Evolutionary conservation across 2,329 filamentous ascomycete species (phyloP), one percentile per base, ranked within the genome.

Genomic region (Septoria linicola): DNA sequence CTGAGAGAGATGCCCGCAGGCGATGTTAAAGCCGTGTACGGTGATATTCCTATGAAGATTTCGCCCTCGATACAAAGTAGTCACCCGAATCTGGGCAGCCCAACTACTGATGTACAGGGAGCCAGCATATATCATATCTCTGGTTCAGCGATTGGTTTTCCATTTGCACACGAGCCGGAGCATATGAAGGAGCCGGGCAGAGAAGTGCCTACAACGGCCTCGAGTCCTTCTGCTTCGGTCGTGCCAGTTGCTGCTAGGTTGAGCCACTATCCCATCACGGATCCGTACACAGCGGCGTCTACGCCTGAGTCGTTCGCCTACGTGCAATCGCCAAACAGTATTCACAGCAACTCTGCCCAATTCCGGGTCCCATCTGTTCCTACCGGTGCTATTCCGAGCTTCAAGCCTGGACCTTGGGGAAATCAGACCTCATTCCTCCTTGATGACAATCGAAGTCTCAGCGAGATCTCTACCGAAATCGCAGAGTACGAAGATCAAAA

Each of bases 371-470:
- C 50, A n/a, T 53, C 51, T 3, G 51, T 49, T 3, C 23, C 32
- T 11, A 40, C 51, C 30, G 45, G 25, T 40, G 39, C 39, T 6
- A 44, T 58, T 25, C 51, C 58, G 4, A 60, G 55, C 49, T 60
- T 51, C 23, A 50, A 46, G n/a, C 51, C 51, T n/a, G 53, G 49
- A n/a, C 49, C 53, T 1, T 54, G 55, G 51, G 41, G 35, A n/a
- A 37, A 31, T 4, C 41, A 40, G 17, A 46, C n/a, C 3, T 80
- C 78, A 0, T 80, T 80, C 60, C 64, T 80, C 3, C 70, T 80
- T 4, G 72, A 78, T 49, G 78, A 80, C 34, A 76, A 78, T 48
- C 74, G 80, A 55, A 76, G 76, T 40, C 64, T 80, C 25, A 82
- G 80, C 49, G 80, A 81, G 41, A 66, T 79, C 19, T 80, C 78